Evolutionary conservation across 495 filamentous ascomycete genomes (phyloP).

Genomic region (Annulohypoxylon bovei): DNA sequence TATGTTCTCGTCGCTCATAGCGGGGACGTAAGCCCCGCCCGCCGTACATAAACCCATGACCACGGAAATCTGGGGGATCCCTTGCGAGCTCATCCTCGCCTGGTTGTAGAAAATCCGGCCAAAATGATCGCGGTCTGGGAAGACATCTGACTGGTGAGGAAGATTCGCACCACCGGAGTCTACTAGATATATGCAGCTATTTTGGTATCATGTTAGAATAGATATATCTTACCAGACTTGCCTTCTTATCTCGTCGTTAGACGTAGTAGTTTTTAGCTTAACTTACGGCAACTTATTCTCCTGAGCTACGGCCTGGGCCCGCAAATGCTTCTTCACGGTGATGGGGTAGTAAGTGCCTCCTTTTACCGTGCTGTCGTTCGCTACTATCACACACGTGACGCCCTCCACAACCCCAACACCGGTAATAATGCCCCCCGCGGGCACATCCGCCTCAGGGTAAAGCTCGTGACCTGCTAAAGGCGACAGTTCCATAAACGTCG

Average conservation of each 20-base stretch:
- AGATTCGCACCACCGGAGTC: conserved; percentile 97
- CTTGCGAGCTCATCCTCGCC: conserved; percentile 84
- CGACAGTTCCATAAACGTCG: conserved; percentile 90
- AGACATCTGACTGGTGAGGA: conserved; percentile 95
- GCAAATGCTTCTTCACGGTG: conserved; percentile 96
- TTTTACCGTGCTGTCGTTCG: conserved; percentile 98
- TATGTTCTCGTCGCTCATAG: conserved; percentile 97
- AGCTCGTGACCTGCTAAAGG: conserved; percentile 86
- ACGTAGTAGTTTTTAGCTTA: neutral
- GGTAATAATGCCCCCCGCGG: conserved; percentile 89
- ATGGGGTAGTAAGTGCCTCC: conserved; percentile 99
- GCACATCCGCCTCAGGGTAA: conserved; percentile 77
- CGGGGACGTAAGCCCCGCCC: conserved; percentile 94
- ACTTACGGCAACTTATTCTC: conserved; percentile 77
- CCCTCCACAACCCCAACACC: conserved; percentile 92
- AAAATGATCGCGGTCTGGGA: conserved; percentile 95
- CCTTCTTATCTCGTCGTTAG: neutral
- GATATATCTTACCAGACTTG: neutral
- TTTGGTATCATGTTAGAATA: conserved; percentile 15
- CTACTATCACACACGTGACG: conserved; percentile 92
- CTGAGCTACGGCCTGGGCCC: conserved; percentile 89
- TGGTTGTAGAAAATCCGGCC: conserved; percentile 99
- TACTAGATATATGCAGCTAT: conserved; percentile 90
- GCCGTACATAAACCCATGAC: conserved; percentile 99
- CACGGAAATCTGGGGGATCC: conserved; percentile 93